Conservation (phyloP, 2,329 filamentous ascomycete species). For the Endocalyx cinctus region DNA sequence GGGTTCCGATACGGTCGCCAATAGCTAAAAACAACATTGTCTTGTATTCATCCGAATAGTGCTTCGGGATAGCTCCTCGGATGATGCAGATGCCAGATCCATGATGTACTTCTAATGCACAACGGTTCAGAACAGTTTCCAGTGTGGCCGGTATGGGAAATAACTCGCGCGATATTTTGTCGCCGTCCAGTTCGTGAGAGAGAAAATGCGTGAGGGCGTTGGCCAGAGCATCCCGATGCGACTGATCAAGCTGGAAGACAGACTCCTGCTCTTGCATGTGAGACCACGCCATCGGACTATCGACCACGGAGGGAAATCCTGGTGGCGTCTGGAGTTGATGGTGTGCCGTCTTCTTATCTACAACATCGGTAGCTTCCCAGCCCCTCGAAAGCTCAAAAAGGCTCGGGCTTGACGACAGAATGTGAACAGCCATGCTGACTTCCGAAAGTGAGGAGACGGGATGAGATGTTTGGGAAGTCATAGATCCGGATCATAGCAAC, state of each 20-base stretch:
- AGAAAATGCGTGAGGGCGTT: slow-evolving; percentile 16
- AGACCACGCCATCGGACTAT: slow-evolving; percentile 16
- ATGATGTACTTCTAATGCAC: slow-evolving; percentile 32
- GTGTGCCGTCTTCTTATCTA: too few species aligned
- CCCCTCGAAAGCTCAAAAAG: too few species aligned
- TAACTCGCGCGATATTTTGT: slow-evolving; percentile 30
- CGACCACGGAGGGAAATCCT: slow-evolving; percentile 12
- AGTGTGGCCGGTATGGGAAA: slow-evolving; percentile 40
- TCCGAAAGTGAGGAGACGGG: not conserved
- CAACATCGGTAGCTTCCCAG: too few species aligned
- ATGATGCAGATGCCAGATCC: slow-evolving; percentile 50
- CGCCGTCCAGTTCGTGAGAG: slow-evolving; percentile 32
- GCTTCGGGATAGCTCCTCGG: slow-evolving; percentile 44
- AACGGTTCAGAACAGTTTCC: slow-evolving; percentile 27
- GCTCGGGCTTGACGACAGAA: slow-evolving; percentile 9
- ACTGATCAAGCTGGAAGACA: slow-evolving; percentile 12
- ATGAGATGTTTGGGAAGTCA: too few species aligned
- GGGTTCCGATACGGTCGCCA: slow-evolving; percentile 50
- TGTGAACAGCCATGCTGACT: slow-evolving; percentile 16
- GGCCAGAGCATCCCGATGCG: slow-evolving; percentile 1
- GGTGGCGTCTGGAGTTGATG: slow-evolving; percentile 10
- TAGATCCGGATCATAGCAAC: too few species aligned
- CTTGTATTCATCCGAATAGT: slow-evolving; percentile 49
- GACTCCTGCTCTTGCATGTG: too few species aligned
- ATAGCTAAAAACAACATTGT: slow-evolving; percentile 52